Evolutionary conservation across 306 rosid genomes (phyloP).

Genomic region (Datisca glomerata): DNA sequence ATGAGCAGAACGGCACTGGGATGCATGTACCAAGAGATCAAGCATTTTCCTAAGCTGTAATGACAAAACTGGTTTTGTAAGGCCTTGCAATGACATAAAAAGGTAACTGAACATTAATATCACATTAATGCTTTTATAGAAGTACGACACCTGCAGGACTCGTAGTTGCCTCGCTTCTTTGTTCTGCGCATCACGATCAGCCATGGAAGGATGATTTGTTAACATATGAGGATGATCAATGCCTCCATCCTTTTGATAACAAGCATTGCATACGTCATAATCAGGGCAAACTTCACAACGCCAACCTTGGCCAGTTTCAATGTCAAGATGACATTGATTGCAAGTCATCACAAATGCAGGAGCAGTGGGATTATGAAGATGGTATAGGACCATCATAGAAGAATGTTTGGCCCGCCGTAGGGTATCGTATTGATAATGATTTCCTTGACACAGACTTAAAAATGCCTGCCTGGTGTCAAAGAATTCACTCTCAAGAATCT

Average conservation of each 20-base stretch:
- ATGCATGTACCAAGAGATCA: slow-evolving; percentile 94
- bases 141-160: slow-evolving; percentile 53
- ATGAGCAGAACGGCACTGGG: slow-evolving; percentile 80
- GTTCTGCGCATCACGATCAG: slow-evolving; percentile 92
- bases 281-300: slow-evolving; percentile 95
- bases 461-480: slow-evolving; percentile 99
- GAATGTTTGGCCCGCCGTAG: slow-evolving; percentile 97
- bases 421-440: slow-evolving; percentile 96
- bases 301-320: slow-evolving; percentile 99
- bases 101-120: background rate
- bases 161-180: slow-evolving; percentile 90
- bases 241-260: slow-evolving; percentile 84
- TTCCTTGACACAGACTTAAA: slow-evolving; percentile 97
- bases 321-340: slow-evolving; percentile 69
- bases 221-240: slow-evolving; percentile 85
- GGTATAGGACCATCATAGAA: slow-evolving; percentile 97
- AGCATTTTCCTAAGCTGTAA: slow-evolving; percentile 92
- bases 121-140: background rate
- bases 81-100: background rate
- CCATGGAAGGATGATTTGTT: slow-evolving; percentile 91
- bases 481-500: slow-evolving; percentile 96
- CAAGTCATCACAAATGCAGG: slow-evolving; percentile 84
- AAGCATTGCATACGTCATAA: slow-evolving; percentile 82
- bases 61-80: background rate
- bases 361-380: slow-evolving; percentile 98